Evolutionary conservation across 768 basidiomycete genomes (phyloP).

Genomic region (Pilatotrama ljubarskyi): DNA sequence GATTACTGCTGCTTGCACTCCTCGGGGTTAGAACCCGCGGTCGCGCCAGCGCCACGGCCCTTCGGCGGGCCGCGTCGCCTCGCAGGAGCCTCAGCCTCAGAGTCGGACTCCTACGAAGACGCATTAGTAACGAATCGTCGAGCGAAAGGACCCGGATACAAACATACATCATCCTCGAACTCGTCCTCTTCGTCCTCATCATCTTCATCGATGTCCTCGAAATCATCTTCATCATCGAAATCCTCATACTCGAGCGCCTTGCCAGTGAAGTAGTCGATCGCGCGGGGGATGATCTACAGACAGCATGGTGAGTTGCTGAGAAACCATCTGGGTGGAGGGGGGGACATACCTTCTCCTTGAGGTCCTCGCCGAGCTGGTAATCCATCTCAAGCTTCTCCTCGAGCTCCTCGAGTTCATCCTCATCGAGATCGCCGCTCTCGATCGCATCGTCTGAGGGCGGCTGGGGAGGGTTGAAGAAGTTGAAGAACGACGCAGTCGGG

Average conservation of each 20-base stretch:
- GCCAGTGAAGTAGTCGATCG: slow-evolving; percentile 96
- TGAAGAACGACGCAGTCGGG: slow-evolving; percentile 96
- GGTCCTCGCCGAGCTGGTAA: slow-evolving; percentile 97
- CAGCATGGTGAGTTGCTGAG: not conserved
- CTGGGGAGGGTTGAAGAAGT: slow-evolving; percentile 89
- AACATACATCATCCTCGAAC: slow-evolving; percentile 59
- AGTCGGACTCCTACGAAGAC: slow-evolving; percentile 59
- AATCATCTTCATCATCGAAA: slow-evolving; percentile 56
- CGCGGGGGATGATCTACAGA: slow-evolving; percentile 85
- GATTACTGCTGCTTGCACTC: slow-evolving; percentile 91
- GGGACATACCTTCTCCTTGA: slow-evolving; percentile 86
- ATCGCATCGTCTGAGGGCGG: slow-evolving; percentile 68
- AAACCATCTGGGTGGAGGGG: too few relatives aligned
- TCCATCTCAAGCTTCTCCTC: slow-evolving; percentile 95
- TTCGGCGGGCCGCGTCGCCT: slow-evolving; percentile 61
- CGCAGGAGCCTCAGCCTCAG: slow-evolving; percentile 63
- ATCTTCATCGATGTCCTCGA: slow-evolving; percentile 57
- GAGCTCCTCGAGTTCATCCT: slow-evolving; percentile 85
- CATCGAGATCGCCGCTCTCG: slow-evolving; percentile 73
- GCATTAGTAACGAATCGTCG: not conserved
- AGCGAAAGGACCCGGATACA: slow-evolving; percentile 7
- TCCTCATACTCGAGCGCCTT: slow-evolving; percentile 86
- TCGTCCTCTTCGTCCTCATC: slow-evolving; percentile 57
- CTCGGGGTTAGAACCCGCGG: slow-evolving; percentile 65
- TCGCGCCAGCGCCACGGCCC: slow-evolving; percentile 46